Evolutionary conservation across 768 basidiomycete genomes (phyloP).

Genomic region (Trametes gibbosa): DNA sequence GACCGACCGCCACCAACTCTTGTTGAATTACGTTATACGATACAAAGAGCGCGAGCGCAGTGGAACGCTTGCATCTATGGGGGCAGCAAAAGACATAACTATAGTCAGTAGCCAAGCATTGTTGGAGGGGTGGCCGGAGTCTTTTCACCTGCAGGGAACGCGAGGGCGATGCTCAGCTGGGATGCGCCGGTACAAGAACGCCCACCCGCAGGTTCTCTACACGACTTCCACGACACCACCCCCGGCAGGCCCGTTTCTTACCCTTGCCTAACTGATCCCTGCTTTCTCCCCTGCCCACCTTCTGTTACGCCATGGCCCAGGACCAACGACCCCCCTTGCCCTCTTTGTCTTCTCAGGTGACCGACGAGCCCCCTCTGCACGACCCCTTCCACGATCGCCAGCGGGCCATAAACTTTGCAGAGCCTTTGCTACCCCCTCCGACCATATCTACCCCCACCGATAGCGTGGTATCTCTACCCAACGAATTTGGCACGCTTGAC

Average conservation of each 20-base stretch:
- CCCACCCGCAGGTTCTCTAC: slow-evolving; percentile 9
- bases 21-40: no score
- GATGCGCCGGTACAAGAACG: slow-evolving; percentile 12
- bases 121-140: slow-evolving; percentile 19
- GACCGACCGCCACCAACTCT: no score
- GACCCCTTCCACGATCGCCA: slow-evolving; percentile 76
- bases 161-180: slow-evolving; percentile 8
- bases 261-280: not conserved
- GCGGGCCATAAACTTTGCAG: slow-evolving; percentile 58
- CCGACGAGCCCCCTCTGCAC: slow-evolving; percentile 34
- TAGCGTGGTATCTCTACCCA: slow-evolving; percentile 54
- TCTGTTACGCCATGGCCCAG: slow-evolving; percentile 23
- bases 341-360: slow-evolving; percentile 33
- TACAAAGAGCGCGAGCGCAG: no score
- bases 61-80: no score
- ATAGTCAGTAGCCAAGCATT: no score
- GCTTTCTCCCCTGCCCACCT: not conserved
- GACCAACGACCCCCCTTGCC: slow-evolving; percentile 28
- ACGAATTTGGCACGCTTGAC: slow-evolving; percentile 43
- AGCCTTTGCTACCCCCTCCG: slow-evolving; percentile 44
- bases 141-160: not conserved
- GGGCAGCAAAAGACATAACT: no score
- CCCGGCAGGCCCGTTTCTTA: slow-evolving; percentile 12
- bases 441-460: slow-evolving; percentile 50
- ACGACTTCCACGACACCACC: slow-evolving; percentile 13